Conservation (phyloP, 352 stramenopile species). For the Detonula confervacea region DNA sequence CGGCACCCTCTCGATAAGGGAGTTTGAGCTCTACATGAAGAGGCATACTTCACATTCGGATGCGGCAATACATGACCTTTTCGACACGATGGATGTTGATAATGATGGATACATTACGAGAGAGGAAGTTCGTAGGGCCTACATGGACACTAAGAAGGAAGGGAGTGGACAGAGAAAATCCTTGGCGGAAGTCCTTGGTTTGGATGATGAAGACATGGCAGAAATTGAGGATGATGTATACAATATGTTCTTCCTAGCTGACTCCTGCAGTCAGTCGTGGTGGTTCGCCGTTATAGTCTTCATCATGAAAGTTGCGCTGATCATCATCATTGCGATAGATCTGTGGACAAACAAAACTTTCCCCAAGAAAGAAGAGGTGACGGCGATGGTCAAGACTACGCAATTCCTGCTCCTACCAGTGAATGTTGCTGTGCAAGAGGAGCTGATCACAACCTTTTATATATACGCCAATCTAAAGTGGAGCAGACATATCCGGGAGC, state of each 20-base stretch:
- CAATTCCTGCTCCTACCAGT: slow-evolving; percentile 68
- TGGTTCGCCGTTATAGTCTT: slow-evolving; percentile 54
- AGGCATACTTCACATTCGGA: slow-evolving; percentile 29
- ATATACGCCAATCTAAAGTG: slow-evolving; percentile 57
- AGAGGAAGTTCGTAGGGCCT: slow-evolving; percentile 29
- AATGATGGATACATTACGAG: slow-evolving; percentile 27
- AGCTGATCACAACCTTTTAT: slow-evolving; percentile 57
- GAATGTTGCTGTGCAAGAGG: slow-evolving; percentile 65
- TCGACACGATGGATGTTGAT: slow-evolving; percentile 26
- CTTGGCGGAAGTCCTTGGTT: slow-evolving; percentile 15
- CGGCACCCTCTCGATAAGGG: slow-evolving; percentile 13
- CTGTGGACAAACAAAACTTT: slow-evolving; percentile 24
- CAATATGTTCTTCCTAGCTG: slow-evolving; percentile 62
- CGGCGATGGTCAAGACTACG: slow-evolving; percentile 24
- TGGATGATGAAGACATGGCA: slow-evolving; percentile 24
- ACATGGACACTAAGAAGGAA: slow-evolving; percentile 15
- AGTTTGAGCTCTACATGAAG: slow-evolving; percentile 42
- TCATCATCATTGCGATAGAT: slow-evolving; percentile 55
- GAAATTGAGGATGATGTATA: slow-evolving; percentile 70
- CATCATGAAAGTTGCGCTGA: slow-evolving; percentile 56
- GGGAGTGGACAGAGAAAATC: neutral
- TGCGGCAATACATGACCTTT: slow-evolving; percentile 19
- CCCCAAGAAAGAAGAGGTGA: slow-evolving; percentile 5
- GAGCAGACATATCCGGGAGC: slow-evolving; percentile 39
- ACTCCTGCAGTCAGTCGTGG: slow-evolving; percentile 37